Evolutionary conservation across 768 basidiomycete species (phyloP).

Genomic region (Crepidotus variabilis): DNA sequence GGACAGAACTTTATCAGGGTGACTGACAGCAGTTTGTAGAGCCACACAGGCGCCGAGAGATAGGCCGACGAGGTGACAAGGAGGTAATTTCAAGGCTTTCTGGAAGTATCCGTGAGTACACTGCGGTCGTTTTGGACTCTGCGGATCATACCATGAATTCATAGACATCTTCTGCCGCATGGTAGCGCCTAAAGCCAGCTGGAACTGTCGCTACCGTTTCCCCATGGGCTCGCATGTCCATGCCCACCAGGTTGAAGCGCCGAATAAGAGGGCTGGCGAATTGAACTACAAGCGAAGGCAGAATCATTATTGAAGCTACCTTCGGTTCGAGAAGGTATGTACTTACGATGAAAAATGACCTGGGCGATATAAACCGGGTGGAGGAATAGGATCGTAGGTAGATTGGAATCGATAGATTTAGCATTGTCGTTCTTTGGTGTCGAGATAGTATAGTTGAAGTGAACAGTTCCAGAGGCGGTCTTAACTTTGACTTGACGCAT

Average conservation of each 20-base stretch:
- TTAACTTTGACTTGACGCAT: constrained; percentile 30
- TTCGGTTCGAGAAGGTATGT: neutral
- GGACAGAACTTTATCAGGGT: constrained; percentile 31
- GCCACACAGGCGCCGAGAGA: constrained; percentile 33
- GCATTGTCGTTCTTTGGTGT: constrained; percentile 27
- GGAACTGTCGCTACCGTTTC: constrained; percentile 24
- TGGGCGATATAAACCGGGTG: constrained; percentile 32
- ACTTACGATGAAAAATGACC: constrained; percentile 30
- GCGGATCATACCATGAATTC: constrained; percentile 30
- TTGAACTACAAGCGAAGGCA: constrained; percentile 20
- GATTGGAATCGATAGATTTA: constrained; percentile 21
- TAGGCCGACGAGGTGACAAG: constrained; percentile 34
- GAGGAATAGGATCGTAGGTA: constrained; percentile 32
- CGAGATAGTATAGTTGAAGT: constrained; percentile 33
- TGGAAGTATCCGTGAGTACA: constrained; percentile 10
- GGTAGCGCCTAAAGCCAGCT: constrained; percentile 19
- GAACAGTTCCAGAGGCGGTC: constrained; percentile 23
- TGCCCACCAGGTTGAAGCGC: constrained; percentile 32
- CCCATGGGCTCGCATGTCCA: constrained; percentile 31
- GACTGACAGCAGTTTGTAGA: constrained; percentile 26
- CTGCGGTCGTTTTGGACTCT: neutral
- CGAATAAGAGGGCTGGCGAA: constrained; percentile 28
- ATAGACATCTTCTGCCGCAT: constrained; percentile 31
- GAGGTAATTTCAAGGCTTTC: constrained; percentile 31
- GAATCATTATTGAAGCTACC: neutral